Base-by-base conservation (phyloP, 2,329 filamentous ascomycete species). In the Cytospora piceicola region DNA sequence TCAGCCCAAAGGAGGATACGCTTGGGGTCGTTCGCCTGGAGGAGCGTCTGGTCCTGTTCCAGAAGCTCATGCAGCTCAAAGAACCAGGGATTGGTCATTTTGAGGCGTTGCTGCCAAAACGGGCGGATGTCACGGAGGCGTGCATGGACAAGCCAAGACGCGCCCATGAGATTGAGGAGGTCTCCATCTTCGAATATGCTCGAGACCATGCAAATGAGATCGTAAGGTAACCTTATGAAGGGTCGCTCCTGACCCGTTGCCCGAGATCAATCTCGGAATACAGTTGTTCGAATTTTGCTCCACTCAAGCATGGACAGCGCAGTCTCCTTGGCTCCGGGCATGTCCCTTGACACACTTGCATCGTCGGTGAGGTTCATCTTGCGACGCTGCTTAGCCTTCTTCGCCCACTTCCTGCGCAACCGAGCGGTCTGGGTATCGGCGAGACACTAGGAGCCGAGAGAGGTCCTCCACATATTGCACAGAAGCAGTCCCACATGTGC, bases 401-500 rank as follows among this genome's bases (percentile, higher is more conserved):
- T 51, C 34, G 57, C 57, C 39, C 22, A 39, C 12, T 11, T 59
- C 27, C 14, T 30, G 22, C 7, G 49, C 15, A 64, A 64, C 3
- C 24, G 34, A 6, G 62, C 34, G n/a, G 62, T 49, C 62, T 59
- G 27, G 62, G 52, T 24, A 34, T 55, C 32, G n/a, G 51, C 8
- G 57, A 49, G 15, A 61, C 15, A 2, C 6, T 4, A 11, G 15
- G 3, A 8, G 15, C 27, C 3, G 2, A 14, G 7, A 39, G 51
- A 8, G 63, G 63, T 14, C 63, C 57, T 20, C 63, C 63, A 27
- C 63, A 65, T 42, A 65, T 65, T 14, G 57, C 51, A 36, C 63
- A 65, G 36, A 56, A 65, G 22, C 34, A 30, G 15, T 58, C 22
- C 30, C 32, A 30, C n/a, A n/a, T n/a, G n/a, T n/a, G n/a, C n/a